Evolutionary conservation across 208 protist species (phyloP), one percentile per base, ranked within the genome.

Genomic region (Strigomonas galati): DNA sequence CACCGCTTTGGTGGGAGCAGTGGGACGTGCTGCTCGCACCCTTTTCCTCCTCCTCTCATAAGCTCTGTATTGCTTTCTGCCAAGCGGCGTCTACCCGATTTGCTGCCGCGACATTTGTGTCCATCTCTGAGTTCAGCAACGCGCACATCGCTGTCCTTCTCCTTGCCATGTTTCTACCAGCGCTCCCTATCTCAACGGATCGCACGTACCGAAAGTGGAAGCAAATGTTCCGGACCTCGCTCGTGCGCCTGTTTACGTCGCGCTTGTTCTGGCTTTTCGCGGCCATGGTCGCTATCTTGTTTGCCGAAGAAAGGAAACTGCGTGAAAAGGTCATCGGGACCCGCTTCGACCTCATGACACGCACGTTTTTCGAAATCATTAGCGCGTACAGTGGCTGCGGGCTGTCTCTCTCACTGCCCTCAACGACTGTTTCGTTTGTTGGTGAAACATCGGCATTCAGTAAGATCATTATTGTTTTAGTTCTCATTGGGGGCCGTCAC

Each of bases 191-290:
- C 59, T 78, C 83, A 12, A 93, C 83, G 26, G 83, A 93, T 53
- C 81, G 83, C 40, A 83, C 76, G 31, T 84, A 88, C 52, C 67
- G 81, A 14, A 93, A 90, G 67, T 90, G 84, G 82, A 76, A 78
- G 52, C 71, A 85, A 62, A 82, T 90, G 73, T 86, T 90, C 27
- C 74, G 75, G 35, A 86, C 79, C 14, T 85, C 81, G 1, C 6
- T 90, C 0, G 75, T 90, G 59, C 82, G 84, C 12, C 74, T 90
- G 27, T 59, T 89, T 10, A 90, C 83, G 6, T 93, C 87, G 23
- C 70, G 87, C n/a, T 73, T 90, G 40, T 93, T 90, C 51, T 90
- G 83, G 83, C 69, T 93, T 17, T 90, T 93, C 51, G 51, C 64
- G 24, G 81, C 81, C 21, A 81, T 90, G 71, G 51, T 88, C 46